phyloP scores from a whole-genome alignment of 164 flowering plant genomes.

The Umbellularia californica region DNA sequence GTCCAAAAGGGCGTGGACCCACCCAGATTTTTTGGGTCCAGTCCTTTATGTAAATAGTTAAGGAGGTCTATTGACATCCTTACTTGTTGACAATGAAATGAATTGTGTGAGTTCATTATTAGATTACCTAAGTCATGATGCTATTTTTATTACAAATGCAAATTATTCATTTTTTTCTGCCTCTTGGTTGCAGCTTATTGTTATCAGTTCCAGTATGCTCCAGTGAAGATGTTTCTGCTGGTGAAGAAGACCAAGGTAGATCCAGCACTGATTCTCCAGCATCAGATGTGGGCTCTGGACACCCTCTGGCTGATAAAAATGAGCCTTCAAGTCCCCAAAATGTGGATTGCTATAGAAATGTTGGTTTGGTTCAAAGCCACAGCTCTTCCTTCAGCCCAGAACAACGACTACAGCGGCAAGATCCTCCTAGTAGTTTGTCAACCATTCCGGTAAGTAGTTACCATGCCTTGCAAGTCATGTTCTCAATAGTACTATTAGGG shows the following conservation, averaged over 20 bases:
- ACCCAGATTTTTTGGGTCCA: too few relatives aligned
- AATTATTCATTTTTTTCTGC: neutral
- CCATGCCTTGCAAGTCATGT: neutral
- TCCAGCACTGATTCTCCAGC: conserved; percentile 57
- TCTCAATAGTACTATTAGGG: neutral
- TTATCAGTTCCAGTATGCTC: conserved; percentile 36
- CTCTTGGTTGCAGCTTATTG: conserved; percentile 29
- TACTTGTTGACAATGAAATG: too few relatives aligned
- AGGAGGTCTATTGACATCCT: too few relatives aligned
- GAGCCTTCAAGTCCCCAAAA: conserved; percentile 46
- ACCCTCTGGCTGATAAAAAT: conserved; percentile 43
- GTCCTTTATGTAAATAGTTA: too few relatives aligned
- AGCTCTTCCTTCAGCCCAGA: conserved; percentile 44
- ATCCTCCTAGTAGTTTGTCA: conserved; percentile 34
- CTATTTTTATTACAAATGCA: too few relatives aligned
- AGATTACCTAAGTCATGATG: too few relatives aligned
- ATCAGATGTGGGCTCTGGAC: conserved; percentile 45
- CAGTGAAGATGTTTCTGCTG: conserved; percentile 26
- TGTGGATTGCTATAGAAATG: conserved; percentile 54
- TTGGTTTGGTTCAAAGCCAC: conserved; percentile 56
- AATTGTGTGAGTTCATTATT: too few relatives aligned
- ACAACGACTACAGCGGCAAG: conserved; percentile 61
- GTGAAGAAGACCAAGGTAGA: conserved; percentile 39
- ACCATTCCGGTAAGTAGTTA: conserved; percentile 58
- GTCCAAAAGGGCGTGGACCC: too few relatives aligned